phyloP scores from a whole-genome alignment of 768 basidiomycete genomes.

The Mycena crocata region DNA sequence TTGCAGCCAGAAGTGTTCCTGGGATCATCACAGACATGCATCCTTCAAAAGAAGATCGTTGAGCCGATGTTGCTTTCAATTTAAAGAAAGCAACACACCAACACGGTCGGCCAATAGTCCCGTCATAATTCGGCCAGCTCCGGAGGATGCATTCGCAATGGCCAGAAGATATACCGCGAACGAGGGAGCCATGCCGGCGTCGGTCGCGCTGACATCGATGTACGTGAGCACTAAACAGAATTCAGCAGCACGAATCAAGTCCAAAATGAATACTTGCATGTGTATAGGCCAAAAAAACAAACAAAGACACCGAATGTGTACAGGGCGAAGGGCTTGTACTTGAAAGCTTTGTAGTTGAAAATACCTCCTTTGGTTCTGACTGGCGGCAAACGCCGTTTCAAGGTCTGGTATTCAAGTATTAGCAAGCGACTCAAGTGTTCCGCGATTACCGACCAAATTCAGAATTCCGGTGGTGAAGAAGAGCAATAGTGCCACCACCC shows the following conservation, averaged over 20 bases:
- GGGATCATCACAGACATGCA: conserved; percentile 77
- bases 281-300: conserved; percentile 78
- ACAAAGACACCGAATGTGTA: conserved; percentile 70
- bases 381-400: conserved; percentile 68
- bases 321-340: conserved; percentile 61
- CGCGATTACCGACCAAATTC: conserved; percentile 55
- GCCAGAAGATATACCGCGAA: conserved; percentile 75
- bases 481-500: conserved; percentile 75
- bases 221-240: conserved; percentile 69
- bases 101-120: conserved; percentile 67
- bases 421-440: neutral
- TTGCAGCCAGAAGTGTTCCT: conserved; percentile 64
- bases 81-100: conserved; percentile 50
- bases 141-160: conserved; percentile 74
- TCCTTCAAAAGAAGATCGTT: conserved; percentile 58
- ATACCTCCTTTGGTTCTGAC: conserved; percentile 65
- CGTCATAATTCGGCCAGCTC: conserved; percentile 67
- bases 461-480: conserved; percentile 61
- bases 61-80: neutral
- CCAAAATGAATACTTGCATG: conserved; percentile 49
- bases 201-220: conserved; percentile 66
- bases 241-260: neutral
- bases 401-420: conserved; percentile 41
- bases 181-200: conserved; percentile 58
- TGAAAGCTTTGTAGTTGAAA: conserved; percentile 66